Conservation (phyloP, 371 early-diverging fungal genomes). For the Mycotypha africana region DNA sequence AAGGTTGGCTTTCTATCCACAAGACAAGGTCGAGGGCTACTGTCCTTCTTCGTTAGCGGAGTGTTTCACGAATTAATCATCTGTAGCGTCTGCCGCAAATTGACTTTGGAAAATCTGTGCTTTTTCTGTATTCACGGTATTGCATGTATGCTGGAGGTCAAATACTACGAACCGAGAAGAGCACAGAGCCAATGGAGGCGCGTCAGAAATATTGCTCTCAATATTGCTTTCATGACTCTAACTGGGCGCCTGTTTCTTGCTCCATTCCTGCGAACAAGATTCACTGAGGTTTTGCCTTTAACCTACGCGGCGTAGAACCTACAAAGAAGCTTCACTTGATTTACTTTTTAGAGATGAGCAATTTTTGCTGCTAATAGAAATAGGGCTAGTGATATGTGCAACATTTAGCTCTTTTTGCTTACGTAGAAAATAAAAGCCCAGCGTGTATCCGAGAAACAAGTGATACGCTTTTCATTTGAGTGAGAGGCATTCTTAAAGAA, state of each 20-base stretch:
- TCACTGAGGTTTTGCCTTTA: constrained; percentile 9
- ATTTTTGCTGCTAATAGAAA: too few relatives aligned
- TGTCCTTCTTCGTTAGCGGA: constrained; percentile 27
- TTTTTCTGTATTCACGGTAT: constrained; percentile 31
- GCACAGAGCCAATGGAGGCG: constrained; percentile 6
- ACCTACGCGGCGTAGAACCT: too few relatives aligned
- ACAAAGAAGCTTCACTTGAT: too few relatives aligned
- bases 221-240: constrained; percentile 21
- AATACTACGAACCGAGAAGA: not conserved
- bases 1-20: constrained; percentile 1
- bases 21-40: constrained; percentile 15
- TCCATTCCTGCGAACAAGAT: constrained; percentile 22
- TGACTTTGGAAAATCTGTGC: constrained; percentile 30
- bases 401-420: too few relatives aligned
- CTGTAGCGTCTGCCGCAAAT: constrained; percentile 19
- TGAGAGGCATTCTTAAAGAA: too few relatives aligned
- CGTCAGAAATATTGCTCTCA: constrained; percentile 1
- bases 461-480: too few relatives aligned
- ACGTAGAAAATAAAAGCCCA: too few relatives aligned
- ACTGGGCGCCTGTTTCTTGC: constrained; percentile 35
- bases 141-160: constrained; percentile 14
- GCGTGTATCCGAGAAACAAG: too few relatives aligned
- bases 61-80: constrained; percentile 29
- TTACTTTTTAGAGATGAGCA: too few relatives aligned
- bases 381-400: too few relatives aligned